Conservation (phyloP, 108 stramenopile genomes). For the Skeletonema menzelii region DNA sequence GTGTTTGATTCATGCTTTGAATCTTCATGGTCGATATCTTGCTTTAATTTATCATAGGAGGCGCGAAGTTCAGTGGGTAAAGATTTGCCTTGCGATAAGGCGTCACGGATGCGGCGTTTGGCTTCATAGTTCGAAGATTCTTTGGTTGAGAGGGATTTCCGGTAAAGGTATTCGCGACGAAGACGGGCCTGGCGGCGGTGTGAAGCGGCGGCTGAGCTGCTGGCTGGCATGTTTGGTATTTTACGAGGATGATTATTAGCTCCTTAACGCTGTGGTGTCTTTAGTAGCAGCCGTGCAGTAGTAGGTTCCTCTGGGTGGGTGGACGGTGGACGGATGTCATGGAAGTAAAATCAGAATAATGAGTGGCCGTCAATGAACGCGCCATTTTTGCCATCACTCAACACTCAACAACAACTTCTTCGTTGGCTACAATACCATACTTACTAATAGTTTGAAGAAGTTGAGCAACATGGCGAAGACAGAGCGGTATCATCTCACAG, state of each 20-base stretch:
- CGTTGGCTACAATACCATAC: no score
- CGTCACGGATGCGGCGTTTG: slow-evolving; percentile 88
- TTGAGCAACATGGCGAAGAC: neutral
- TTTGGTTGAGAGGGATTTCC: slow-evolving; percentile 79
- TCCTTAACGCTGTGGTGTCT: neutral
- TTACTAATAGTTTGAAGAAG: neutral
- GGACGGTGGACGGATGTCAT: neutral
- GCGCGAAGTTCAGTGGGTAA: slow-evolving; percentile 94
- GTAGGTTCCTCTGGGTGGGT: no score
- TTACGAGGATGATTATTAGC: neutral
- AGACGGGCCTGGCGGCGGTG: slow-evolving; percentile 93
- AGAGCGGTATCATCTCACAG: neutral
- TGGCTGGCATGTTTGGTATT: slow-evolving; percentile 31
- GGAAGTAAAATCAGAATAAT: neutral
- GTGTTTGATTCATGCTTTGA: slow-evolving; percentile 55
- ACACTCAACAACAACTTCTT: no score
- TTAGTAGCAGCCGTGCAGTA: no score
- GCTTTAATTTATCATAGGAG: slow-evolving; percentile 69
- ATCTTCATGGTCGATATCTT: slow-evolving; percentile 86
- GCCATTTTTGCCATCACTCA: no score
- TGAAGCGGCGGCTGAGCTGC: slow-evolving; percentile 67
- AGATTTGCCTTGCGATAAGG: slow-evolving; percentile 86
- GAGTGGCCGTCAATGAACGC: no score
- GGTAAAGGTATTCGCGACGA: slow-evolving; percentile 96
- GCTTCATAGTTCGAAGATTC: slow-evolving; percentile 84